Evolutionary conservation across 139 green algal genomes (phyloP), one percentile per base, ranked within the genome.

Genomic region (Chlorella ohadii): DNA sequence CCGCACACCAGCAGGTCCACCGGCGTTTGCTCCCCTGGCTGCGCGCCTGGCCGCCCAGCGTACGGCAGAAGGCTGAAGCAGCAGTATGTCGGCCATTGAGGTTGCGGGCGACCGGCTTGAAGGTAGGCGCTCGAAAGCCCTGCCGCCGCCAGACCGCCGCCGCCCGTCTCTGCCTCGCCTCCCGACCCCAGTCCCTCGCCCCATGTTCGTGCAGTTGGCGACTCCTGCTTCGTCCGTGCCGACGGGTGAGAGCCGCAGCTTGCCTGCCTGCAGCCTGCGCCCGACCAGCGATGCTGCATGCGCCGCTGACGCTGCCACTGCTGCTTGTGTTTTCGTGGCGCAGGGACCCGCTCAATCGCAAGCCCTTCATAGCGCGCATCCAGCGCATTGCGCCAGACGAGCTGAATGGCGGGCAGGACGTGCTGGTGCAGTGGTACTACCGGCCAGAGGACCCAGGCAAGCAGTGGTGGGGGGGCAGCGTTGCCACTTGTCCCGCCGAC

Each of bases 361-460:
- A 39, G 72, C 72, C 72, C 5, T 78, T 78, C 72, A 78, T 78
- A 20, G 72, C 72, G 4, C 64, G 55, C n/a, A 39, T 78, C 12
- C 19, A 64, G 17, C 44, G 72, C 3, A 41, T 78, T 19, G 28
- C 61, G 44, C 28, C 72, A 0, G 44, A 78, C 33, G n/a, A 41
- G 5, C n/a, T 64, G 44, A n/a, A 78, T 44, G 72, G 72, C n/a
- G 72, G 72, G 28, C 72, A 77, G 70, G 34, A 47, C 12, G 70
- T 64, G n/a, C 31, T 36, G 39, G 70, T 77, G 70, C 33, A 77
- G 39, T 78, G 72, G 72, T 78, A 41, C 17, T 78, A 78, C 31
- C n/a, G 72, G 27, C 72, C 72, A 31, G 72, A 78, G 44, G 72
- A 78, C n/a, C 72, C 72, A 65, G 72, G 72, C 61, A 41, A 22